Percentiles rank a stretch among this genome's conserved stretches.
phyloP scores from a whole-genome alignment of 371 early-diverging fungal genomes.

The Sporodiniella umbellata region DNA sequence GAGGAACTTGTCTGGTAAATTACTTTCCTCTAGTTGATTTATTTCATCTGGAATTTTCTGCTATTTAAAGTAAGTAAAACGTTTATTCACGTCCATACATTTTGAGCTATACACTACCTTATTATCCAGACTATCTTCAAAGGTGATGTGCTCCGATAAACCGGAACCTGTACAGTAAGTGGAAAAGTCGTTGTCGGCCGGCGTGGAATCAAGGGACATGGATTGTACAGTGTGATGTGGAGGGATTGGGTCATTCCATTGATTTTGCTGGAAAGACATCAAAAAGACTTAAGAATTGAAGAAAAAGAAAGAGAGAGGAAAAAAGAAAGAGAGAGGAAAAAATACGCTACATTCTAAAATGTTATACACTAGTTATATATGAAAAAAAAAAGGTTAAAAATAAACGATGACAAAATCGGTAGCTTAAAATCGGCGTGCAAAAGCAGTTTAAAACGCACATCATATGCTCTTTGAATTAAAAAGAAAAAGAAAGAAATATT shows the following conservation, averaged over 20 bases:
- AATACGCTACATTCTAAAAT: neutral
- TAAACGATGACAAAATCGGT: constrained; percentile 22
- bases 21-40: constrained; percentile 22
- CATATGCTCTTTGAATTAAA: constrained; percentile 11
- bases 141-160: constrained; percentile 17
- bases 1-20: constrained; percentile 21
- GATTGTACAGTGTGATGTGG: constrained; percentile 1
- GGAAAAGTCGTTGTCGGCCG: constrained; percentile 11
- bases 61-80: neutral
- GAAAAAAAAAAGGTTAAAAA: constrained; percentile 9
- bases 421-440: constrained; percentile 30
- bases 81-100: neutral
- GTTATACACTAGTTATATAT: constrained; percentile 14
- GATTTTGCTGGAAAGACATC: neutral
- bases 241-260: neutral
- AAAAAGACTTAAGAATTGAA: constrained; percentile 8
- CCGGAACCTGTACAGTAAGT: constrained; percentile 17
- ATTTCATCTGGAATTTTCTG: constrained; percentile 28
- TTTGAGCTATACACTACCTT: constrained; percentile 9
- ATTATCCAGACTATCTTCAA: constrained; percentile 22
- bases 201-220: neutral
- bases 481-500: neutral
- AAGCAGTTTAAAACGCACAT: constrained; percentile 8
- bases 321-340: neutral
- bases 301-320: neutral